These are phyloP conservation scores for Umbelopsis isabellina DNA, from an alignment of 192 early-diverging fungal species.

Conservation along the genomic window DNA sequence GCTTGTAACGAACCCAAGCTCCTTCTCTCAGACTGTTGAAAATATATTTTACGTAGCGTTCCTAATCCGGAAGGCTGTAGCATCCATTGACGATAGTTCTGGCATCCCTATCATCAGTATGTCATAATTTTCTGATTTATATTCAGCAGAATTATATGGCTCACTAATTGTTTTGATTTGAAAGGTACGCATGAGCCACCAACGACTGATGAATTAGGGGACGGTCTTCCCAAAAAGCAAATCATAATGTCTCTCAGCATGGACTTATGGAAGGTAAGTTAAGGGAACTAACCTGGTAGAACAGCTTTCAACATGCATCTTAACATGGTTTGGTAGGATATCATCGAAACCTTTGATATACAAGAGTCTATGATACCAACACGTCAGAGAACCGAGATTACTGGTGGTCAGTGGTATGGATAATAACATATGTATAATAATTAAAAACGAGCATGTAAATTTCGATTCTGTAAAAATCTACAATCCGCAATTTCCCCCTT, in stretches of 20 bases:
- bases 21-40: slow-evolving; percentile 93
- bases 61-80: slow-evolving; percentile 85
- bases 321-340: slow-evolving; percentile 45
- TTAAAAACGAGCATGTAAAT: not conserved
- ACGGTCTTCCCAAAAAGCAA: slow-evolving; percentile 75
- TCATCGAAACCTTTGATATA: slow-evolving; percentile 71
- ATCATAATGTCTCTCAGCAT: slow-evolving; percentile 76
- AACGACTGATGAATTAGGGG: slow-evolving; percentile 66
- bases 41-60: slow-evolving; percentile 99
- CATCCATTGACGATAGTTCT: slow-evolving; percentile 69
- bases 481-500: not conserved
- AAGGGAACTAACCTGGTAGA: not conserved
- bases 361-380: slow-evolving; percentile 64
- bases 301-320: not conserved
- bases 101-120: slow-evolving; percentile 64
- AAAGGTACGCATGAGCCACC: slow-evolving; percentile 66
- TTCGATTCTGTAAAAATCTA: not conserved
- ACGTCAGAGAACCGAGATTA: slow-evolving; percentile 34
- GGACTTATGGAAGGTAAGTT: slow-evolving; percentile 65
- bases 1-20: slow-evolving; percentile 87
- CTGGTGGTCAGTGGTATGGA: slow-evolving; percentile 47
- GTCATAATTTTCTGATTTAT: slow-evolving; percentile 19
- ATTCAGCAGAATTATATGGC: not conserved
- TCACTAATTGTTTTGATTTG: not conserved
- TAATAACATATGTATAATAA: not conserved